Evolutionary conservation across 352 stramenopile genomes (phyloP).

Genomic region (Phytopythium sindhum): DNA sequence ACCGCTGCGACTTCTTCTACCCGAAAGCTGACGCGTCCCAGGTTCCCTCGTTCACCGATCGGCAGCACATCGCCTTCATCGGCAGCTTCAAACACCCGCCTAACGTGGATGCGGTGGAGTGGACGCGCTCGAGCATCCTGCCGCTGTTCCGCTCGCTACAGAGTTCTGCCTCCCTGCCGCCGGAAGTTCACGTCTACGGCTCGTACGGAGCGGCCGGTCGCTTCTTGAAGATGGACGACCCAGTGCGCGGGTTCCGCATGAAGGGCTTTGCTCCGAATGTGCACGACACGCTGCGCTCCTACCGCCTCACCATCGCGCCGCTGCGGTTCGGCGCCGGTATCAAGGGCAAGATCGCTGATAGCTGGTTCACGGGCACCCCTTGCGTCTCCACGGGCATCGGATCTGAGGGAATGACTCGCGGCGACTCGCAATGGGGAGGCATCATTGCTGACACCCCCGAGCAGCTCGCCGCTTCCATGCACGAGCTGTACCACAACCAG

Average conservation of each 20-base stretch:
- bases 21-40: slow-evolving; percentile 18
- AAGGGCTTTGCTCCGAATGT: slow-evolving; percentile 79
- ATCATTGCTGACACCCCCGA: slow-evolving; percentile 38
- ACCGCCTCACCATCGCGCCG: slow-evolving; percentile 84
- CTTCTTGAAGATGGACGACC: slow-evolving; percentile 53
- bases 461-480: slow-evolving; percentile 43
- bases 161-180: not conserved
- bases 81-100: slow-evolving; percentile 92
- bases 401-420: slow-evolving; percentile 75
- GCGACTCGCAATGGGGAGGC: slow-evolving; percentile 40
- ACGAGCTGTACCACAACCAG: slow-evolving; percentile 40
- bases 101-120: slow-evolving; percentile 88
- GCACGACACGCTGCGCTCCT: slow-evolving; percentile 60
- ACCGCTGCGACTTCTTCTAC: slow-evolving; percentile 76
- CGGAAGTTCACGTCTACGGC: slow-evolving; percentile 86
- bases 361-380: slow-evolving; percentile 88
- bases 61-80: slow-evolving; percentile 83
- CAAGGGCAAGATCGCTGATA: slow-evolving; percentile 95
- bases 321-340: slow-evolving; percentile 92
- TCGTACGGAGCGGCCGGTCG: slow-evolving; percentile 59
- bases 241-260: slow-evolving; percentile 49
- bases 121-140: slow-evolving; percentile 66
- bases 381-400: slow-evolving; percentile 89
- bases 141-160: slow-evolving; percentile 55
- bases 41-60: slow-evolving; percentile 21